Percentiles rank a stretch among this genome's conserved stretches.
Conservation (phyloP, 306 rosid species). For the Acacia confusa region DNA sequence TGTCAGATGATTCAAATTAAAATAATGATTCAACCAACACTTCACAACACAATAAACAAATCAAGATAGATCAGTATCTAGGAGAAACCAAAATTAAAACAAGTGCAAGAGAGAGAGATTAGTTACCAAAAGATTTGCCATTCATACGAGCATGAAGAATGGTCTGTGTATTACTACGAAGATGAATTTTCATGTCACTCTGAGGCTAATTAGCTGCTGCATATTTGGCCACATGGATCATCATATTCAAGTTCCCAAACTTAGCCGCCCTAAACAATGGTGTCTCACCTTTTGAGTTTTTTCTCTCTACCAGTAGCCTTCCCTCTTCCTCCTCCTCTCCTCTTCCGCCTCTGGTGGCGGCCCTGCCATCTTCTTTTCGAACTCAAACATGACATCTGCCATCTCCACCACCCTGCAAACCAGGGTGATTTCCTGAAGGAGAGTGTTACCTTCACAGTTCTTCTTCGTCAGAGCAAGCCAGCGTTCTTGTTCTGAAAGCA, state of each 20-base stretch:
- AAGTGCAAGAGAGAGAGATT: neutral
- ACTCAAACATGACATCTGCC: neutral
- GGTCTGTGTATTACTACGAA: neutral
- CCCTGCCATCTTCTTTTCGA: neutral
- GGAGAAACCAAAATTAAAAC: neutral
- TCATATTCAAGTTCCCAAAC: slow-evolving; percentile 8
- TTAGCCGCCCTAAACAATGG: slow-evolving; percentile 26
- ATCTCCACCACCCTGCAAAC: neutral
- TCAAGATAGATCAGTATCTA: no score
- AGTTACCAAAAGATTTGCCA: neutral
- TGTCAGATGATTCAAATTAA: no score
- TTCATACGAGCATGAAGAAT: neutral
- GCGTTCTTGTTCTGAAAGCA: neutral
- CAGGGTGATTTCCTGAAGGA: neutral
- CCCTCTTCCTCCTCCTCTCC: neutral
- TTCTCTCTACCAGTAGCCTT: neutral
- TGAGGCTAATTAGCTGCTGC: neutral
- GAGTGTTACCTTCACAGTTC: neutral
- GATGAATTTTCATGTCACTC: neutral
- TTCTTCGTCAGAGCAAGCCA: neutral
- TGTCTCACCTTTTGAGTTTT: slow-evolving; percentile 6
- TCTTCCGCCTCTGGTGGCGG: neutral
- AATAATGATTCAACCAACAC: neutral
- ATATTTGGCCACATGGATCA: neutral
- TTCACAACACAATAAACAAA: no score